These are phyloP conservation scores for Aspergillus sp. DNA, from an alignment of 2,329 filamentous ascomycete genomes.

Conservation along the genomic window DNA sequence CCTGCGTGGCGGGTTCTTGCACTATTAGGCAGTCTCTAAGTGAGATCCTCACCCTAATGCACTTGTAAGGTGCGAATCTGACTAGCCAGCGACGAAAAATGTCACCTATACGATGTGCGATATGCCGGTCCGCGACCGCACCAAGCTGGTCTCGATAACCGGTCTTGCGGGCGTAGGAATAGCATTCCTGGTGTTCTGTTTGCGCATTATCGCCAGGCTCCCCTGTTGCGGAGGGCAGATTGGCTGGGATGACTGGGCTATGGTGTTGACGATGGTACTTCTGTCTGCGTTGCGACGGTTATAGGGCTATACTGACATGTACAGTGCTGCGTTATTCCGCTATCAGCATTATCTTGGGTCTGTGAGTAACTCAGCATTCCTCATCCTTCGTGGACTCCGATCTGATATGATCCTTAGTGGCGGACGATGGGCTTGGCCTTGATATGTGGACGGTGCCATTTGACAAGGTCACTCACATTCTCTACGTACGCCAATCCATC, in stretches of 20 bases:
- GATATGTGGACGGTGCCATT: constrained; percentile 48
- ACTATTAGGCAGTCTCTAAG: constrained; percentile 39
- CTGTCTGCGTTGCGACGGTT: background rate
- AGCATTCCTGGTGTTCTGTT: constrained; percentile 33
- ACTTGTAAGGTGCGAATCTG: background rate
- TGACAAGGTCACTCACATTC: constrained; percentile 44
- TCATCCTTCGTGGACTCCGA: too few species aligned
- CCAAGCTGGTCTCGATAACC: constrained; percentile 28
- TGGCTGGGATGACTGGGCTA: constrained; percentile 43
- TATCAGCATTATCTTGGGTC: constrained; percentile 26
- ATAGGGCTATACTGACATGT: too few species aligned
- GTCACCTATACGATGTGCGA: constrained; percentile 40
- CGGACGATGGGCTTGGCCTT: constrained; percentile 41
- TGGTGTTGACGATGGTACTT: constrained; percentile 23
- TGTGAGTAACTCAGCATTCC: constrained; percentile 19
- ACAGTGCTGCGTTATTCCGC: constrained; percentile 13
- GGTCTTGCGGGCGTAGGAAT: constrained; percentile 36
- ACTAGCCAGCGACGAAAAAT: constrained; percentile 41
- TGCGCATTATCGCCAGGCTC: constrained; percentile 40
- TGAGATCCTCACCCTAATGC: constrained; percentile 14
- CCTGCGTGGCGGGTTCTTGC: constrained; percentile 37
- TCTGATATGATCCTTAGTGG: constrained; percentile 26
- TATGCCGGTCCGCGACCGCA: constrained; percentile 38
- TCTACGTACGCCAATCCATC: constrained; percentile 31
- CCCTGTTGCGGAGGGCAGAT: constrained; percentile 35